Conservation (phyloP, 2,329 filamentous ascomycete species). For the Zasmidium angulare region DNA sequence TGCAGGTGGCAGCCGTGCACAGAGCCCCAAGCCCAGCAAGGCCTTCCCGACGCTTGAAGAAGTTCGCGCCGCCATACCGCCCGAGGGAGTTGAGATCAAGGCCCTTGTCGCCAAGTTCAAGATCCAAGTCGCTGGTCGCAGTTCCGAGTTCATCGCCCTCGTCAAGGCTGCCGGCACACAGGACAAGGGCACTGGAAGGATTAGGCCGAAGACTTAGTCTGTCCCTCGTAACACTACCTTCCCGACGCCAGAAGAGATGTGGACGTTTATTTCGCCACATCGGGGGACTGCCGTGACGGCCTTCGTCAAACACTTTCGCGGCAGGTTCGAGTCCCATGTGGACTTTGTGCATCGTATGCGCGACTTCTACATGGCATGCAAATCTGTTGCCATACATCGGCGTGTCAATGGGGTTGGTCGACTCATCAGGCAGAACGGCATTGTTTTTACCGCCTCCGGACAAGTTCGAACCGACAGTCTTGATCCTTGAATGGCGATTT, state of each 20-base stretch:
- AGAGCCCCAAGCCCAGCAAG: conserved; percentile 14
- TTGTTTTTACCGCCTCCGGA: too few species aligned
- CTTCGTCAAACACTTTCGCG: too few species aligned
- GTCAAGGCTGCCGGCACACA: conserved; percentile 40
- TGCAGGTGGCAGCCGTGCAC: conserved; percentile 21
- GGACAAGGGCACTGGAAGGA: conserved; percentile 25
- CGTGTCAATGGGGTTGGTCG: too few species aligned
- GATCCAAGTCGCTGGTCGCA: conserved; percentile 39
- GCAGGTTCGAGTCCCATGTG: too few species aligned
- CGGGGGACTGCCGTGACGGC: not conserved
- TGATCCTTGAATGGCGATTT: too few species aligned
- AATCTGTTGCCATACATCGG: too few species aligned
- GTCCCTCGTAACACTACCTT: not conserved
- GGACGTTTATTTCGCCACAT: conserved; percentile 11
- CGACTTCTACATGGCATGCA: too few species aligned
- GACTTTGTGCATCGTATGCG: too few species aligned
- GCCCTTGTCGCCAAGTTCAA: conserved; percentile 44
- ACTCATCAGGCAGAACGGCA: too few species aligned
- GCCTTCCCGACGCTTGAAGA: conserved; percentile 45
- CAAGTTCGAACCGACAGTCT: too few species aligned
- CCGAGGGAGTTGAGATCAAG: conserved; percentile 45
- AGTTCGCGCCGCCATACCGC: conserved; percentile 46
- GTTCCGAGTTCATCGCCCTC: conserved; percentile 43
- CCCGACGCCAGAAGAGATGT: not conserved
- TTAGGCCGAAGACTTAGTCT: conserved; percentile 23